Base-by-base conservation (phyloP, 148 eudicot species). In the Pouteria glomerata region DNA sequence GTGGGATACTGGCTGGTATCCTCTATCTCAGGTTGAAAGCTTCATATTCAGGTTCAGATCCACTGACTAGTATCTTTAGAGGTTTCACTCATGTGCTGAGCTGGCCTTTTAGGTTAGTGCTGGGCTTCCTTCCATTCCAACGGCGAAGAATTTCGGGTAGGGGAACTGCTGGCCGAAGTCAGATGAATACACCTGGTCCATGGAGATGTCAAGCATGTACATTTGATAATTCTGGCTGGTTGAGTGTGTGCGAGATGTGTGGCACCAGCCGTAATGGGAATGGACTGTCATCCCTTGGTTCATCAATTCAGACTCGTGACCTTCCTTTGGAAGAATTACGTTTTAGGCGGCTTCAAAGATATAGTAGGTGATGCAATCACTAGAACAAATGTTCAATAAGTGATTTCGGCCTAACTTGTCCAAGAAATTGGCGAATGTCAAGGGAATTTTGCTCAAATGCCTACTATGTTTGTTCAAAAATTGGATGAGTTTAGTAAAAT, bases 121-220 rank as follows among this genome's bases (percentile, higher is more conserved):
- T 23, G 72, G 23, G 88, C 34, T 75, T 88, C 18, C 47, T 79
- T 48, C 57, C 81, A 23, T 57, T 48, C 8, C 73, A 48, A 4
- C 71, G 73, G 35, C 73, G 72, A 18, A 68, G 81, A 58, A 78
- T 56, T 52, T 76, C 42, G 33, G 93, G 95, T 48, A 56, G 88
- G 68, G 89, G 98, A 76, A 78, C 75, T 24, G 76, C 83, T 29
- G 85, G 85, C 15, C 76, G 85, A 33, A 70, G 82, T 56, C 72
- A 59, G 29, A 66, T 69, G 73, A 35, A 16, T 57, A 45, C 33
- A 13, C 52, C 70, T 41, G 75, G 78, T 51, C 66, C 79, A 3
- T 94, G 98, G 98, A 86, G 91, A 64, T 94, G 98, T 68, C 68
- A 73, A 14, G 90, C 82, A 19, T 94, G 98, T 81, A 91, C 97